Conservation (phyloP, 768 basidiomycete species). For the Suillus subalutaceus region DNA sequence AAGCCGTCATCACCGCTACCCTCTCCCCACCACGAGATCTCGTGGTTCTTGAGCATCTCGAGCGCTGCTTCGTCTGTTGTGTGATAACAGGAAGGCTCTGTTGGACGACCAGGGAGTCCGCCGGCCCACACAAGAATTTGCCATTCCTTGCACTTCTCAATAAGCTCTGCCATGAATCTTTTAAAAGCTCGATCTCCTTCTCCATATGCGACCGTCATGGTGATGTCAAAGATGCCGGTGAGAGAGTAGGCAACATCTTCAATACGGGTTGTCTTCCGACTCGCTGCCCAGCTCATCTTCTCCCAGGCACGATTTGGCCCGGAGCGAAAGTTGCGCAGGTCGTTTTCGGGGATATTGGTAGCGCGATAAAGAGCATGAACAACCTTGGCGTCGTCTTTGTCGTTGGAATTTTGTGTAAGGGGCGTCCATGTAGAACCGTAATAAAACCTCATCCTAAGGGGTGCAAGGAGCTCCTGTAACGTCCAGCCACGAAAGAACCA, state of each 20-base stretch:
- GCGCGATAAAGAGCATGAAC: neutral
- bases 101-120: constrained; percentile 1
- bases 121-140: constrained; percentile 12
- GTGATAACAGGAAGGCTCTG: constrained; percentile 1
- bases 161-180: constrained; percentile 15
- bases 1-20: constrained; percentile 8
- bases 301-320: constrained; percentile 10
- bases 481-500: constrained; percentile 23
- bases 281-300: constrained; percentile 19
- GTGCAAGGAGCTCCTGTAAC: constrained; percentile 18
- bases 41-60: constrained; percentile 3
- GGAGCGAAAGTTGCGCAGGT: constrained; percentile 8
- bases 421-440: constrained; percentile 14
- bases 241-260: constrained; percentile 24
- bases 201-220: constrained; percentile 19
- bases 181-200: constrained; percentile 20
- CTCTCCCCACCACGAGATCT: constrained; percentile 7
- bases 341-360: constrained; percentile 9
- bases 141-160: constrained; percentile 15
- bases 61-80: neutral
- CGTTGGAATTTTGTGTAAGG: neutral
- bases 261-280: constrained; percentile 18
- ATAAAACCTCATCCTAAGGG: constrained; percentile 15
- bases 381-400: constrained; percentile 4
- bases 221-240: constrained; percentile 18